Conservation (phyloP, 169 alveolate genomes). For the Plasmodium chabaudi region DNA sequence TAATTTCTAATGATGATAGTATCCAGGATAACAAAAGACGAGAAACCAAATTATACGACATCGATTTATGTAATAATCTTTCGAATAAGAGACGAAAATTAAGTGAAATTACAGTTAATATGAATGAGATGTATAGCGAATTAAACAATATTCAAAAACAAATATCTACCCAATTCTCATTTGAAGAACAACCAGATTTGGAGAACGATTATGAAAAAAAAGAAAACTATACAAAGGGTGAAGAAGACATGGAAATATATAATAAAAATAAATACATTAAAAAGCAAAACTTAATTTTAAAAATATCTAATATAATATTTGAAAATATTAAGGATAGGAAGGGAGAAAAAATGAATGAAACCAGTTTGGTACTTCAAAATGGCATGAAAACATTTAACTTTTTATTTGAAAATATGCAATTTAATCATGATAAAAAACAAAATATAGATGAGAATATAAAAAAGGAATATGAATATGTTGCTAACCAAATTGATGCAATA, state of each 20-base stretch:
- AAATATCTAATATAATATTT: slow-evolving; percentile 22
- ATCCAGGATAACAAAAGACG: neutral
- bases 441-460: neutral
- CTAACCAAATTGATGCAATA: neutral
- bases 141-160: too few species aligned
- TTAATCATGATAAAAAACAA: neutral
- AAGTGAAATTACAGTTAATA: neutral
- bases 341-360: neutral
- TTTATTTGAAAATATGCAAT: neutral
- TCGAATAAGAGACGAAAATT: slow-evolving; percentile 10
- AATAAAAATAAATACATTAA: neutral
- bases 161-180: neutral
- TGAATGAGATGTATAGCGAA: neutral
- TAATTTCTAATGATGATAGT: neutral
- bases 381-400: neutral
- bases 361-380: neutral
- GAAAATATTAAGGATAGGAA: neutral
- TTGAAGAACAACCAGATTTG: neutral
- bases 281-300: slow-evolving; percentile 28
- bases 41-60: neutral
- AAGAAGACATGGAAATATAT: neutral
- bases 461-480: neutral
- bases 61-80: neutral
- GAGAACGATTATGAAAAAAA: too few species aligned
- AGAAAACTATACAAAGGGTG: neutral